Percentiles rank a stretch among this genome's conserved stretches.
Conservation (phyloP, 441 rosid species). For the Erodium moschatum region DNA sequence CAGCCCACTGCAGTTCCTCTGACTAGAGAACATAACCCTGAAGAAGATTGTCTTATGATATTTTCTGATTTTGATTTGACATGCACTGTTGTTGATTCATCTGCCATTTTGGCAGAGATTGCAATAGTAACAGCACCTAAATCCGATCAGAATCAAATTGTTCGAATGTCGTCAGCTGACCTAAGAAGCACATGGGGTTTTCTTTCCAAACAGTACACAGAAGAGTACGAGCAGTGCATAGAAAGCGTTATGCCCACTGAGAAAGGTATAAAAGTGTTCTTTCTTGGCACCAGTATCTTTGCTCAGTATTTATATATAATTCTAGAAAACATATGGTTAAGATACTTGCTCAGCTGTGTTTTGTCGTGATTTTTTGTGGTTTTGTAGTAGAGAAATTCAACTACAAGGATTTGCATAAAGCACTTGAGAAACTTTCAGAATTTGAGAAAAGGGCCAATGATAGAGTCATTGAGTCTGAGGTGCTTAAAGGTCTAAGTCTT, state of each 20-base stretch:
- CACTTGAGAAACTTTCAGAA: conserved; percentile 59
- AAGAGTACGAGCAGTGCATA: conserved; percentile 83
- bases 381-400: conserved; percentile 54
- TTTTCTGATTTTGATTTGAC: conserved; percentile 96
- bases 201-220: conserved; percentile 69
- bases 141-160: conserved; percentile 48
- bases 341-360: not conserved
- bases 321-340: conserved; percentile 7
- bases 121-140: conserved; percentile 87
- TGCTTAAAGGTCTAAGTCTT: conserved; percentile 66
- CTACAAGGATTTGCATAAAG: conserved; percentile 50
- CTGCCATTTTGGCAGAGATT: conserved; percentile 92
- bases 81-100: conserved; percentile 86
- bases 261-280: conserved; percentile 38
- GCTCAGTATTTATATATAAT: not conserved
- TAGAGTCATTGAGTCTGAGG: conserved; percentile 71
- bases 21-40: conserved; percentile 44
- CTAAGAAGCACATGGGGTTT: conserved; percentile 68
- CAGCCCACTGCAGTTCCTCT: conserved; percentile 73
- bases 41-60: conserved; percentile 46
- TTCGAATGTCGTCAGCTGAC: conserved; percentile 66
- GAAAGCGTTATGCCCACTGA: conserved; percentile 57
- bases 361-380: conserved; percentile 9
- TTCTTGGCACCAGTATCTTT: not conserved
- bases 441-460: conserved; percentile 69